phyloP scores from a whole-genome alignment of 768 basidiomycete species.

The Saitozyma sp. region DNA sequence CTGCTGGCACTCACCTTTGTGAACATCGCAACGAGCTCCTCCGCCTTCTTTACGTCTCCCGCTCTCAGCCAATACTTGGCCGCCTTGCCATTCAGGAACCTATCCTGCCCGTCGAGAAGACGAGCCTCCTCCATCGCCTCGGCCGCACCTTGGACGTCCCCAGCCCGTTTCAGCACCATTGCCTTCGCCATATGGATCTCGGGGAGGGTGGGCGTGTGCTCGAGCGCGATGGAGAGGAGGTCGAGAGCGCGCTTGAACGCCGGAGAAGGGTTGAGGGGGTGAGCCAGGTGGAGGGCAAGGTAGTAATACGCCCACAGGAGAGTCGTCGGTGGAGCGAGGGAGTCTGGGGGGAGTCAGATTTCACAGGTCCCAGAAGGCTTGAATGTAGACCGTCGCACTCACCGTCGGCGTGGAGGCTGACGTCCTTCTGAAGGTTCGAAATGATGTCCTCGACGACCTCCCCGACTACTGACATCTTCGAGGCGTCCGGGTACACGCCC shows the following conservation, averaged over 20 bases:
- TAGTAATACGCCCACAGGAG: slow-evolving; percentile 96
- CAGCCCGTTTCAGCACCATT: slow-evolving; percentile 79
- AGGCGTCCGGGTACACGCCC: slow-evolving; percentile 66
- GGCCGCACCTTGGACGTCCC: slow-evolving; percentile 75
- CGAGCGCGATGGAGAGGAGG: slow-evolving; percentile 65
- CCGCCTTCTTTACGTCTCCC: slow-evolving; percentile 75
- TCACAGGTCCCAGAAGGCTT: neutral
- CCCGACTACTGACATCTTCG: slow-evolving; percentile 70
- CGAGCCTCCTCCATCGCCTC: slow-evolving; percentile 76
- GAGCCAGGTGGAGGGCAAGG: slow-evolving; percentile 73
- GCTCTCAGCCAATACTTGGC: slow-evolving; percentile 87
- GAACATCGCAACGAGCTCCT: slow-evolving; percentile 74
- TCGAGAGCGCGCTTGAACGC: slow-evolving; percentile 44
- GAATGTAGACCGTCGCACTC: slow-evolving; percentile 2
- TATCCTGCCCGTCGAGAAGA: slow-evolving; percentile 84
- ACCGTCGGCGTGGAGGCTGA: slow-evolving; percentile 34
- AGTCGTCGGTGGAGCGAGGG: slow-evolving; percentile 67
- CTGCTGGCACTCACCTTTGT: slow-evolving; percentile 69
- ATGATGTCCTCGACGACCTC: slow-evolving; percentile 65
- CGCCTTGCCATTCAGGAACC: slow-evolving; percentile 89
- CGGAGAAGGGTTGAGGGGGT: slow-evolving; percentile 50
- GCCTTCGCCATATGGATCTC: slow-evolving; percentile 82
- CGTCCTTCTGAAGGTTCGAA: slow-evolving; percentile 39
- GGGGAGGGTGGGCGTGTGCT: slow-evolving; percentile 90
- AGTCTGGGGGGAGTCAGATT: slow-evolving; percentile 17